phyloP scores from a whole-genome alignment of 768 basidiomycete genomes.

The Lactarius pseudohatsudake region DNA sequence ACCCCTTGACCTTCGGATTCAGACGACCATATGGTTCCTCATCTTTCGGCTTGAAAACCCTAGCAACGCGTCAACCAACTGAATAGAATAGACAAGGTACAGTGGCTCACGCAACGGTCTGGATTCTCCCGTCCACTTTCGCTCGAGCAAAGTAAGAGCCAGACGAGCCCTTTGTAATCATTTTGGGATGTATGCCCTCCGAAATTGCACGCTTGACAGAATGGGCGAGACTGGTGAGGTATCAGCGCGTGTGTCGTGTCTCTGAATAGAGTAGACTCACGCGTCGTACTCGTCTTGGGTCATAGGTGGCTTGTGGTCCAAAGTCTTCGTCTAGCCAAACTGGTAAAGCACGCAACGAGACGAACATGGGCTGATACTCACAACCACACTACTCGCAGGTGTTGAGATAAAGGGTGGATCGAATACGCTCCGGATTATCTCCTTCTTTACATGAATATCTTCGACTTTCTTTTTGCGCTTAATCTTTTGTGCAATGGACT shows the following conservation, averaged over 20 bases:
- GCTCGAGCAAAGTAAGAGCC: conserved; percentile 92
- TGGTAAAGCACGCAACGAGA: conserved; percentile 3
- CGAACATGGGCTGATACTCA: conserved; percentile 33
- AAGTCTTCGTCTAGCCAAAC: conserved; percentile 61
- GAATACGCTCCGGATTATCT: conserved; percentile 80
- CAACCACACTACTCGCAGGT: conserved; percentile 39
- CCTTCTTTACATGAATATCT: conserved; percentile 56
- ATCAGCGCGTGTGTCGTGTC: conserved; percentile 3
- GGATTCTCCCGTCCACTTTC: conserved; percentile 70
- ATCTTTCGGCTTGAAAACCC: conserved; percentile 91
- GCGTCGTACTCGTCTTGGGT: conserved; percentile 67
- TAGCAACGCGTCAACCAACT: conserved; percentile 33
- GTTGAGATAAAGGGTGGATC: conserved; percentile 54
- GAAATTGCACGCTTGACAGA: conserved; percentile 67
- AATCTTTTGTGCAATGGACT: conserved; percentile 82
- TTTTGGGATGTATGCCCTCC: conserved; percentile 84
- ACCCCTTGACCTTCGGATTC: conserved; percentile 69
- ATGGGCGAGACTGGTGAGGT: conserved; percentile 51
- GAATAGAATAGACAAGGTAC: not conserved
- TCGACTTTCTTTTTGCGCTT: conserved; percentile 74
- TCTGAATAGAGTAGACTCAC: conserved; percentile 44
- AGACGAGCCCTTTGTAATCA: conserved; percentile 86
- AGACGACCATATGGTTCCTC: conserved; percentile 87
- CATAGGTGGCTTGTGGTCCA: conserved; percentile 80
- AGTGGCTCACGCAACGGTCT: conserved; percentile 72